phyloP scores from a whole-genome alignment of 805 yeast species.

The Candida ulmi region DNA sequence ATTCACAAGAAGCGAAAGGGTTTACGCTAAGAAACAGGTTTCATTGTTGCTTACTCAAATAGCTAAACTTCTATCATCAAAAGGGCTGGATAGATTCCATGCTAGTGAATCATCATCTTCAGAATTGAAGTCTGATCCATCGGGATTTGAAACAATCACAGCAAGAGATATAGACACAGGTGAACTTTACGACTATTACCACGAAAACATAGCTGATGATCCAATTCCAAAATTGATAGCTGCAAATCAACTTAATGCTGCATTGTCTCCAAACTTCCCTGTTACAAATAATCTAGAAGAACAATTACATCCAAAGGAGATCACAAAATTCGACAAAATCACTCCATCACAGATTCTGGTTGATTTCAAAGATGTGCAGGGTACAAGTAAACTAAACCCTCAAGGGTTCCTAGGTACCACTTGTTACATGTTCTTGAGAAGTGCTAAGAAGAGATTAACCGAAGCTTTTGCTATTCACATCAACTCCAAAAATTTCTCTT shows the following conservation, averaged over 20 bases:
- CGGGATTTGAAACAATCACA: slow-evolving; percentile 63
- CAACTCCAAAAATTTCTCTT: slow-evolving; percentile 48
- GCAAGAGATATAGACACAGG: slow-evolving; percentile 61
- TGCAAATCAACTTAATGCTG: slow-evolving; percentile 61
- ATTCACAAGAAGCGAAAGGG: slow-evolving; percentile 48
- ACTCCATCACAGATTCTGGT: slow-evolving; percentile 60
- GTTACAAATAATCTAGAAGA: slow-evolving; percentile 28
- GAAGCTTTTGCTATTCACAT: slow-evolving; percentile 76
- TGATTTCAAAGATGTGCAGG: slow-evolving; percentile 68
- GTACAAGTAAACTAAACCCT: slow-evolving; percentile 54
- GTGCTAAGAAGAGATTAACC: slow-evolving; percentile 56
- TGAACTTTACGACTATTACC: slow-evolving; percentile 39
- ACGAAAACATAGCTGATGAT: slow-evolving; percentile 19
- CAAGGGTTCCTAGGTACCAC: slow-evolving; percentile 66
- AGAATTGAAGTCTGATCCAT: slow-evolving; percentile 37
- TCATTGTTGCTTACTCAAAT: slow-evolving; percentile 50
- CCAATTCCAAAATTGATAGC: slow-evolving; percentile 56
- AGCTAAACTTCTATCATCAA: slow-evolving; percentile 52
- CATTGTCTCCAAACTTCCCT: slow-evolving; percentile 71
- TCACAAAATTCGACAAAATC: slow-evolving; percentile 41
- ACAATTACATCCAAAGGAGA: slow-evolving; percentile 39
- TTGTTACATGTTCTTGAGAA: slow-evolving; percentile 68
- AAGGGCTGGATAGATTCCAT: slow-evolving; percentile 29
- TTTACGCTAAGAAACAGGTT: slow-evolving; percentile 43
- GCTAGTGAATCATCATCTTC: slow-evolving; percentile 16